Base-by-base conservation (phyloP, 805 yeast species). In the Wickerhamiella brachini region DNA sequence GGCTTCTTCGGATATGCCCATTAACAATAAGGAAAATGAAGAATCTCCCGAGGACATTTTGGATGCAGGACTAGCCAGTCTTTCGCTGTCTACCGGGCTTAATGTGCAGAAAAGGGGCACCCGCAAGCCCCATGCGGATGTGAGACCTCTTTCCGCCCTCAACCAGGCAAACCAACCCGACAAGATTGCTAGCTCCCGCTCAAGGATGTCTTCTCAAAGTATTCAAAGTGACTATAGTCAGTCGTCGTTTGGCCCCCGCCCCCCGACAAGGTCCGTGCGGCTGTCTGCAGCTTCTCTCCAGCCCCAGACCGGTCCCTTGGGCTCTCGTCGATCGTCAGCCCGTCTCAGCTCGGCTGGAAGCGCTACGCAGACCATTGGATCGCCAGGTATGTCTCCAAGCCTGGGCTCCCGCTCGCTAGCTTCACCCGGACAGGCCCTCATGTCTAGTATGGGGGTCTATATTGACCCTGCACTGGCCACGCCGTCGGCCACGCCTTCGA, bases 381-480 rank as follows among this genome's bases (percentile, higher is more conserved):
- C 34, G 34, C 34, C 34, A 3, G 12, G 4, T 7, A 12, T 29
- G 34, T 29, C 34, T 12, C 34, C 34, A 9, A 15, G 18, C 4
- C n/a, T 17, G 41, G 17, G 9, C 41, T 37, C 41, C 5, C 17
- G 20, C 7, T 23, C 46, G 20, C n/a, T 18, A 34, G 12, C 46
- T 3, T 44, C 46, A 9, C 24, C 46, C 5, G 29, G 46, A 5
- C 34, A 23, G 29, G 34, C 20, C 20, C 47, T 23, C 21, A 13
- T 45, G 24, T 2, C 21, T 9, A 45, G 38, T 17, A 26, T 45
- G 39, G 47, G 47, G 2, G 39, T 45, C 5, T 45, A 45, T 15
- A 26, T 45, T 13, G 47, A 45, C n/a, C 47, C 47, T 8, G 47
- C 47, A 8, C 18, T 39, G 37, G 47, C 47, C n/a, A 23, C 47